phyloP scores from a whole-genome alignment of 352 stramenopile species.

The Globisporangium heterothallicum region DNA sequence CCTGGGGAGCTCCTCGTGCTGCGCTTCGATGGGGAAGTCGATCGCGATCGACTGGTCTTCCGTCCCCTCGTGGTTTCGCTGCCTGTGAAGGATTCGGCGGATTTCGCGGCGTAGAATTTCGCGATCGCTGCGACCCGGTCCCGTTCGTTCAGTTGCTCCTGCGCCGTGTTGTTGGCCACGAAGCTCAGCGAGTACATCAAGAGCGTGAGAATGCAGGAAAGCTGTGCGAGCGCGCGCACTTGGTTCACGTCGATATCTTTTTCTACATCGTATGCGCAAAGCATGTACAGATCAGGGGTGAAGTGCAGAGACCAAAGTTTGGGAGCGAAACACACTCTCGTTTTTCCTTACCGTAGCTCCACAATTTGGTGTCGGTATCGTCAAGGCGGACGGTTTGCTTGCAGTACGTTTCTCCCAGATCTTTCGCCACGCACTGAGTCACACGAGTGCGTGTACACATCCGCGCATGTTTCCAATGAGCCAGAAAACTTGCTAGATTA shows the following conservation, averaged over 20 bases:
- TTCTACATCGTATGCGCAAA: too few species aligned
- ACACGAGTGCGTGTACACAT: too few species aligned
- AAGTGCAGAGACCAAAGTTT: too few species aligned
- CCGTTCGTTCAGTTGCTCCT: constrained; percentile 19
- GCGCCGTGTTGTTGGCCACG: constrained; percentile 39
- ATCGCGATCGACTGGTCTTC: constrained; percentile 12
- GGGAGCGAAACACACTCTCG: too few species aligned
- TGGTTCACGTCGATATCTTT: constrained; percentile 45
- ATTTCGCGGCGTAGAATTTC: constrained; percentile 11
- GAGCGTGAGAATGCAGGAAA: constrained; percentile 47
- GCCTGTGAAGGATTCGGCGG: constrained; percentile 4
- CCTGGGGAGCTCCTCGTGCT: constrained; percentile 9
- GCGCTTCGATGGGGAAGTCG: constrained; percentile 15
- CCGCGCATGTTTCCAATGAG: too few species aligned
- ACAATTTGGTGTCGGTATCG: constrained; percentile 41
- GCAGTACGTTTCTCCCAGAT: constrained; percentile 52
- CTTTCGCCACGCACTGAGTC: constrained; percentile 40
- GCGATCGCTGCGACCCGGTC: constrained; percentile 14
- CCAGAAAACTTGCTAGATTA: too few species aligned
- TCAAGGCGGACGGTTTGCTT: constrained; percentile 37
- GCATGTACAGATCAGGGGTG: too few species aligned
- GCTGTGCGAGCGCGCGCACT: constrained; percentile 49
- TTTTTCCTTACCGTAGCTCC: constrained; percentile 40
- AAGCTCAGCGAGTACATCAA: constrained; percentile 57
- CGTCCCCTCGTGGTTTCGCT: neutral